Base-by-base conservation (phyloP, 2,329 filamentous ascomycete species). In the Orbilia blumenaviensis region DNA sequence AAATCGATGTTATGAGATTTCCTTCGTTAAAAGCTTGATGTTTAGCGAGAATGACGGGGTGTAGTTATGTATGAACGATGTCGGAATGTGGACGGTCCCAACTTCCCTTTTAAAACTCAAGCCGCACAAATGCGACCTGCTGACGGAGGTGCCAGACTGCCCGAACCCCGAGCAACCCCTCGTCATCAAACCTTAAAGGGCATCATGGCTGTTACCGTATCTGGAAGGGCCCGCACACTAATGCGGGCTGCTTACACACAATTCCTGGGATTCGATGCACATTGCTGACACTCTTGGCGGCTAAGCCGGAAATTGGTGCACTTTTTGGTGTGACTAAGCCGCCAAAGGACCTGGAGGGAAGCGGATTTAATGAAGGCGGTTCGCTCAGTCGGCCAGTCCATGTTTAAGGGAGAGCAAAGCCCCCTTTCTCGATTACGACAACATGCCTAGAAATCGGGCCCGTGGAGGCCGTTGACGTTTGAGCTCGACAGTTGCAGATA, bases 21-120 rank as follows among this genome's bases (percentile, higher is more conserved):
- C 21, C 14, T 54, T 54, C 27, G 50, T 54, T 54, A 7, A 34
- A 16, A 34, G 50, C n/a, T 34, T 38, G 10, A 10, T 25, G n/a
- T 5, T 54, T 38, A 56, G 36, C 36, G 56, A 61, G 36, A 42
- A 38, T 7, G 12, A 32, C 52, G 52, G 52, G 52, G 50, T 29
- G 48, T 54, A 16, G 23, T 8, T 21, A 5, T 25, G n/a, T 21
- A 5, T 25, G n/a, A 25, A 14, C 61, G 50, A 73, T 73, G 16
- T 48, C 48, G 42, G 56, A 56, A 38, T 44, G 63, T 48, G 42
- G 62, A 58, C 58, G 71, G 66, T 63, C 62, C 27, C 62, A 46
- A 75, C 63, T 63, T 66, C 16, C 71, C 71, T 75, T 75, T 75
- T 67, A 75, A 75, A 62, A 68, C 54, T 63, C 27, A 52, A 63